These are phyloP conservation scores for Naganishia antarctica DNA, from an alignment of 768 basidiomycete species.

Conservation along the genomic window DNA sequence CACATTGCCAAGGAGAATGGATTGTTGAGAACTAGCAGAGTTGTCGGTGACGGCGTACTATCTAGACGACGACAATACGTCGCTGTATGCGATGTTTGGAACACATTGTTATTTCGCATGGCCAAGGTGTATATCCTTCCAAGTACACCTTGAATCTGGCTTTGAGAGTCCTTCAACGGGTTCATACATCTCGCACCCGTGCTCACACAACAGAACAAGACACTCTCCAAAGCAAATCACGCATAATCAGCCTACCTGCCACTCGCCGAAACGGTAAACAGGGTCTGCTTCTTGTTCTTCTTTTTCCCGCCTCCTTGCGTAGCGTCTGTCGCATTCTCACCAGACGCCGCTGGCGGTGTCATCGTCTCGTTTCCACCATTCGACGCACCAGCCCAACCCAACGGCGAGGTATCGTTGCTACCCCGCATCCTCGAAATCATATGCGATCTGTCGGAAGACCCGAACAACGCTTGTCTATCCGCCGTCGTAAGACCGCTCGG, in stretches of 20 bases:
- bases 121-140: too few relatives aligned
- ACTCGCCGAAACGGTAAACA: conserved; percentile 38
- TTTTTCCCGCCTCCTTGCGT: conserved; percentile 41
- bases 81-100: too few relatives aligned
- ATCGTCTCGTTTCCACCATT: not conserved
- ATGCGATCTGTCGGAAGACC: not conserved
- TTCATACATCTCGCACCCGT: too few relatives aligned
- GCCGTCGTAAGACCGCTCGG: conserved; percentile 21
- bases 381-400: conserved; percentile 4
- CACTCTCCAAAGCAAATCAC: too few relatives aligned
- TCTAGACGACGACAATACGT: too few relatives aligned
- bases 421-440: conserved; percentile 9
- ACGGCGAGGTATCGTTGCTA: not conserved
- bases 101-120: too few relatives aligned
- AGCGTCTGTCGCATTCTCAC: not conserved
- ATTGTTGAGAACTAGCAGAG: too few relatives aligned
- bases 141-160: too few relatives aligned
- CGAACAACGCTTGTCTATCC: conserved; percentile 28
- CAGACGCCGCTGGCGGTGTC: not conserved
- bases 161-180: too few relatives aligned
- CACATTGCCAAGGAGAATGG: too few relatives aligned
- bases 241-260: conserved; percentile 1
- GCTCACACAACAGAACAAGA: too few relatives aligned
- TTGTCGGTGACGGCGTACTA: too few relatives aligned
- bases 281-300: conserved; percentile 46